Evolutionary conservation across 768 basidiomycete genomes (phyloP).

Genomic region (Suillus hirtellus): DNA sequence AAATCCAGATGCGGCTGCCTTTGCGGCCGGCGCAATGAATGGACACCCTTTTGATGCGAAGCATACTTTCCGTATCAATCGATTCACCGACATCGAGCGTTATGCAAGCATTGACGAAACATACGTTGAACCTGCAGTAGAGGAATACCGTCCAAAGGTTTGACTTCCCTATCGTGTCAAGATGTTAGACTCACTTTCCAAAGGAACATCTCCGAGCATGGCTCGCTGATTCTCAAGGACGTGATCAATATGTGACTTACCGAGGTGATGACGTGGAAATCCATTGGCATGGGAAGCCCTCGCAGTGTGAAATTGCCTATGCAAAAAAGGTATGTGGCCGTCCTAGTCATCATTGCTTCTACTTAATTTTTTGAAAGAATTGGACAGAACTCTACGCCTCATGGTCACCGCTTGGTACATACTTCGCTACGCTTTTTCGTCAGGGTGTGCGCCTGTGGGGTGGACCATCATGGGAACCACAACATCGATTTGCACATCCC

Average conservation of each 20-base stretch:
- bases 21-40: slow-evolving; percentile 67
- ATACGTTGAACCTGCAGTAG: slow-evolving; percentile 71
- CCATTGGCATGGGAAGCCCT: slow-evolving; percentile 91
- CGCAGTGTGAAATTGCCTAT: slow-evolving; percentile 78
- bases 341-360: slow-evolving; percentile 6
- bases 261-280: slow-evolving; percentile 89
- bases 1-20: slow-evolving; percentile 65
- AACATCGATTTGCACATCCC: slow-evolving; percentile 92
- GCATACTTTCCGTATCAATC: slow-evolving; percentile 83
- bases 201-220: slow-evolving; percentile 96
- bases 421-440: slow-evolving; percentile 88
- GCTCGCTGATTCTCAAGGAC: slow-evolving; percentile 88
- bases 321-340: slow-evolving; percentile 61
- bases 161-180: not conserved
- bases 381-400: slow-evolving; percentile 97
- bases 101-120: slow-evolving; percentile 76
- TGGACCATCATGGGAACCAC: slow-evolving; percentile 84
- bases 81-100: slow-evolving; percentile 87
- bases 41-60: slow-evolving; percentile 84
- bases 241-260: slow-evolving; percentile 96
- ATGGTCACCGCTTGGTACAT: slow-evolving; percentile 98
- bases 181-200: slow-evolving; percentile 7
- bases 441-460: slow-evolving; percentile 97
- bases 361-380: slow-evolving; percentile 49
- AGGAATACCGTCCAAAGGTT: slow-evolving; percentile 78